Base-by-base conservation (phyloP, 257 asterid species). In the Scutellaria galericulata region DNA sequence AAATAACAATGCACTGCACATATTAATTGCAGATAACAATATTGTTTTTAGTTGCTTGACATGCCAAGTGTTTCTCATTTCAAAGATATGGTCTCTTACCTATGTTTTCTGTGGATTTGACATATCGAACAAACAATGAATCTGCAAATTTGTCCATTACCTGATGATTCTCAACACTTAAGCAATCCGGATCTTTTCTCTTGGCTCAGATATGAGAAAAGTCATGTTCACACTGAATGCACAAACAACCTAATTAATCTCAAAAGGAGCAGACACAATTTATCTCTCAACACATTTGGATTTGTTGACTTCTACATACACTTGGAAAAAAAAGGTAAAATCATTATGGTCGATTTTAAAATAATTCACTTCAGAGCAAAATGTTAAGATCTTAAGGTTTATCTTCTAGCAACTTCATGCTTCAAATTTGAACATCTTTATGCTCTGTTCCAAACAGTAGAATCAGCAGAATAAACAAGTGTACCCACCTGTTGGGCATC, bases 401-500 rank as follows among this genome's bases (percentile, higher is more conserved):
- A 46, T 45, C 68, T 48, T 64, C 35, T 56, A 77, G 77, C 24
- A 14, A 31, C 45, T 61, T 55, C 47, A 44, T 20, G 64, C 52
- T 64, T 63, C 59, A 75, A 50, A 45, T 42, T 75, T 58, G 52
- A 8, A 41, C 50, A 2, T 40, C 50, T 42, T 20, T 27, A 39
- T 20, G 9, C 37, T 53, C 24, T 44, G 37, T 31, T 31, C 37
- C 5, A 31, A 24, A 31, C 37, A 31, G 37, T 31, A 31, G 37
- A 64, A 14, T 64, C 47, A 53, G 14, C 69, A 48, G 78, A 12
- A 54, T 50, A 37, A 62, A 55, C 4, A 68, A 62, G 73, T 46
- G 53, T 24, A 37, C 65, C 73, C 71, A 47, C 75, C 77, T 47
- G 63, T 35, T 31, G 13, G 9, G 66, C 69, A 66, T 44, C 69